Percentiles rank a stretch among this genome's conserved stretches.
These are phyloP conservation scores for Myriosclerotinia duriaeana DNA, from an alignment of 2,329 filamentous ascomycete species.

Conservation along the genomic window DNA sequence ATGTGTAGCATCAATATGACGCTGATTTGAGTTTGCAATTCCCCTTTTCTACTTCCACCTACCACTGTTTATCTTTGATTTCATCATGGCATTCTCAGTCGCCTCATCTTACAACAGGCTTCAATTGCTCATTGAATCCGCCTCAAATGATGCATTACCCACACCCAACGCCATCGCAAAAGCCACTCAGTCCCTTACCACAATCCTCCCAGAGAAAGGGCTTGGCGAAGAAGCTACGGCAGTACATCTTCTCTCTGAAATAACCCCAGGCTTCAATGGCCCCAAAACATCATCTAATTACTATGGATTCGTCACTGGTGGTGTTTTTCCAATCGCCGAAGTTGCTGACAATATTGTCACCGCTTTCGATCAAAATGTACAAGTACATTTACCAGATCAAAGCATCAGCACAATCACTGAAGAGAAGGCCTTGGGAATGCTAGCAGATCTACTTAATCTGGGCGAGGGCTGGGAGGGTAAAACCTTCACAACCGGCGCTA, in stretches of 20 bases:
- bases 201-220: conserved; percentile 43
- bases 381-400: conserved; percentile 76
- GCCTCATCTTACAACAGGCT: conserved; percentile 34
- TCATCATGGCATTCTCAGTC: conserved; percentile 30
- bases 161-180: conserved; percentile 26
- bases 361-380: conserved; percentile 77
- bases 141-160: conserved; percentile 35
- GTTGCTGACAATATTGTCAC: conserved; percentile 84
- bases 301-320: conserved; percentile 88
- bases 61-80: background rate
- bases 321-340: conserved; percentile 73
- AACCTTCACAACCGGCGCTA: conserved; percentile 76
- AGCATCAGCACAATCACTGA: conserved; percentile 76
- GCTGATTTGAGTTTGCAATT: background rate
- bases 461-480: conserved; percentile 65
- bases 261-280: conserved; percentile 44
- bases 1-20: conserved; percentile 6
- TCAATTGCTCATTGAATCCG: conserved; percentile 28
- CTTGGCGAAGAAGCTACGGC: conserved; percentile 46
- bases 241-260: conserved; percentile 47
- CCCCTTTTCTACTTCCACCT: background rate
- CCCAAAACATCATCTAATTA: conserved; percentile 50
- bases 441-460: conserved; percentile 66
- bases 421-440: conserved; percentile 65
- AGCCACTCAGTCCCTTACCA: conserved; percentile 37